These are phyloP conservation scores for Ceratobasidium sp. DNA, from an alignment of 1,284 basidiomycete genomes.

Conservation along the genomic window DNA sequence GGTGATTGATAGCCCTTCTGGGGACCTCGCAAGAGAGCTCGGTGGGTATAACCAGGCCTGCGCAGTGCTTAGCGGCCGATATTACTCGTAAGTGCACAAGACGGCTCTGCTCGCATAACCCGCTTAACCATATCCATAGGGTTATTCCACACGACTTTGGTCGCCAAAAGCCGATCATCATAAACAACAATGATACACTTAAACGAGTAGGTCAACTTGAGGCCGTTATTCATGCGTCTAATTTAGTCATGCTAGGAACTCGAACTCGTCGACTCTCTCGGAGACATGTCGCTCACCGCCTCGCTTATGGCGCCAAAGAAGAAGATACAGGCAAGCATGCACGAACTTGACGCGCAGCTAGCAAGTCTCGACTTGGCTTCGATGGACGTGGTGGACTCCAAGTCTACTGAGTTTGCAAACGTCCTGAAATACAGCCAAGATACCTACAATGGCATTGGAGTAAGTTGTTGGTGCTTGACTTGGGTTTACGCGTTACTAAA, in stretches of 20 bases:
- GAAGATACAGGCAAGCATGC: slow-evolving; percentile 66
- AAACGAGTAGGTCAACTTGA: slow-evolving; percentile 18
- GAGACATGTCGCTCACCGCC: slow-evolving; percentile 44
- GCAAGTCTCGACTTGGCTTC: slow-evolving; percentile 58
- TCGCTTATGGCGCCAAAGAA: slow-evolving; percentile 43
- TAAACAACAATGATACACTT: slow-evolving; percentile 37
- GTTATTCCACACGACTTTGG: slow-evolving; percentile 43
- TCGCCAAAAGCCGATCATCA: slow-evolving; percentile 39
- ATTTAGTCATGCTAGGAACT: slow-evolving; percentile 56
- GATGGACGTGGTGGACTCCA: slow-evolving; percentile 59
- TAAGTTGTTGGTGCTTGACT: not conserved
- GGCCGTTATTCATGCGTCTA: slow-evolving; percentile 7
- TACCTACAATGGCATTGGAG: slow-evolving; percentile 55
- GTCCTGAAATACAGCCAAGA: slow-evolving; percentile 61
- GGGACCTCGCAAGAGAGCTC: slow-evolving; percentile 24
- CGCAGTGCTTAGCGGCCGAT: slow-evolving; percentile 45
- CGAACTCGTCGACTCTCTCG: slow-evolving; percentile 68
- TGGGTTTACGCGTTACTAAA: not conserved
- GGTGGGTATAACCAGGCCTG: slow-evolving; percentile 41
- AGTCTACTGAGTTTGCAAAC: slow-evolving; percentile 57
- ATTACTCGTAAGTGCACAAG: slow-evolving; percentile 60
- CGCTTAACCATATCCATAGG: slow-evolving; percentile 9
- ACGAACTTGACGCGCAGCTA: slow-evolving; percentile 66
- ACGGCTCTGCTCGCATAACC: not conserved
- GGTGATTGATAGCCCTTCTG: slow-evolving; percentile 41